Evolutionary conservation across 2,329 filamentous ascomycete genomes (phyloP).

Genomic region (Ceratocystis albifundus): DNA sequence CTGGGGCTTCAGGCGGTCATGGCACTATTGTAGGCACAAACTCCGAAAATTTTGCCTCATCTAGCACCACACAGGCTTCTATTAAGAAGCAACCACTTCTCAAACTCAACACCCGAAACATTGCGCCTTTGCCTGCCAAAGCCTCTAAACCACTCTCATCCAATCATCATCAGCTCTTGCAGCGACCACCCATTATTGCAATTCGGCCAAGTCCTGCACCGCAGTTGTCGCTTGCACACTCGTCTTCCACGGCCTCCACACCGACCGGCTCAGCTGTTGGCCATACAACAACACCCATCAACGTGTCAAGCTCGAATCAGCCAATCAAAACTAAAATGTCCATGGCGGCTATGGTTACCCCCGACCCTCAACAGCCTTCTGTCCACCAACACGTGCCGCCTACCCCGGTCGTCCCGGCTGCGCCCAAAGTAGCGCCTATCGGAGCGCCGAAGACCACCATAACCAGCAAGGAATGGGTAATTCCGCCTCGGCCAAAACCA

Average conservation of each 20-base stretch:
- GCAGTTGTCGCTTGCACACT: conserved; percentile 8
- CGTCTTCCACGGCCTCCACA: conserved; percentile 27
- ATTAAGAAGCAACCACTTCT: conserved; percentile 9
- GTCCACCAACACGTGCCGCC: conserved; percentile 15
- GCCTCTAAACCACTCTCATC: conserved; percentile 2
- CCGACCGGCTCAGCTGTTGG: conserved; percentile 16
- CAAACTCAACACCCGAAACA: conserved; percentile 10
- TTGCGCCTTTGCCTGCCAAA: conserved; percentile 17
- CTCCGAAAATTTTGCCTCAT: conserved; percentile 23
- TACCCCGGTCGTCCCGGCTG: conserved; percentile 6
- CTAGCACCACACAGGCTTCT: conserved; percentile 11
- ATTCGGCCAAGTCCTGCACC: conserved; percentile 21
- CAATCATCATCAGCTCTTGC: conserved; percentile 10
- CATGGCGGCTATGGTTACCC: conserved; percentile 39
- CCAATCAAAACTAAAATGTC: conserved; percentile 31
- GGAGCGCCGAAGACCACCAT: conserved; percentile 45
- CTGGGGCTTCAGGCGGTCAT: conserved; percentile 10
- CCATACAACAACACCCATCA: conserved; percentile 30
- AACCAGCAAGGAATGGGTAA: conserved; percentile 75
- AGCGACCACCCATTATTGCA: conserved; percentile 20
- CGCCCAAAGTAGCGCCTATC: conserved; percentile 23
- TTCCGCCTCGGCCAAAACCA: conserved; percentile 74
- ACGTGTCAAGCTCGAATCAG: conserved; percentile 25
- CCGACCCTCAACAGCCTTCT: conserved; percentile 28
- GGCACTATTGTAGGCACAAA: conserved; percentile 13